A percentile compares a stretch with the other conserved stretches of the same genome.
These are phyloP conservation scores for Wickerhamiella allomyrinae DNA, from an alignment of 805 yeast species.

Conservation along the genomic window DNA sequence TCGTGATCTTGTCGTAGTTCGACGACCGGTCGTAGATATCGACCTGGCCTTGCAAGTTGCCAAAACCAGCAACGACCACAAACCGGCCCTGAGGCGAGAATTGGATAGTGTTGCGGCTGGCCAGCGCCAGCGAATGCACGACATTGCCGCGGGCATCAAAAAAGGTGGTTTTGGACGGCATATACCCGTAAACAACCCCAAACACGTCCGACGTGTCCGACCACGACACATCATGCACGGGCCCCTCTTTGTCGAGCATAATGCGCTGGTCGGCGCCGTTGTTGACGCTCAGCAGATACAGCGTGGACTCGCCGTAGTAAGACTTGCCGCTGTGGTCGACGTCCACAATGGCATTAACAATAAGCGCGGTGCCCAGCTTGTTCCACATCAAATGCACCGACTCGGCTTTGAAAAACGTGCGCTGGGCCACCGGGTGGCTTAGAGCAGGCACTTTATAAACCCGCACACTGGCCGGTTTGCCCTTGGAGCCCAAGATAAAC, in stretches of 20 bases:
- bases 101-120: slow-evolving; percentile 75
- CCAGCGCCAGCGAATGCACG: slow-evolving; percentile 68
- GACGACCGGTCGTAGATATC: slow-evolving; percentile 88
- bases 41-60: slow-evolving; percentile 91
- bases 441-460: slow-evolving; percentile 70
- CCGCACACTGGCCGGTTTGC: slow-evolving; percentile 79
- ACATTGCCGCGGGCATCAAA: slow-evolving; percentile 89
- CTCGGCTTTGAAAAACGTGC: slow-evolving; percentile 91
- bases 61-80: slow-evolving; percentile 91
- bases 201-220: slow-evolving; percentile 91
- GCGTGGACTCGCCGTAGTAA: slow-evolving; percentile 91
- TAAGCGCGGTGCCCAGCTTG: slow-evolving; percentile 78
- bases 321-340: slow-evolving; percentile 88
- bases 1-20: slow-evolving; percentile 62
- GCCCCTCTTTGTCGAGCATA: slow-evolving; percentile 80
- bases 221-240: slow-evolving; percentile 96
- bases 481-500: slow-evolving; percentile 72
- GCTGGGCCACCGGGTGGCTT: slow-evolving; percentile 64
- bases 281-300: slow-evolving; percentile 80
- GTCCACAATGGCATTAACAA: slow-evolving; percentile 90
- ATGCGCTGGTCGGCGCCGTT: slow-evolving; percentile 73
- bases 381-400: slow-evolving; percentile 90
- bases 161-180: slow-evolving; percentile 93
- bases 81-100: slow-evolving; percentile 91
- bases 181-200: slow-evolving; percentile 92